A percentile compares a stretch with the other conserved stretches of the same genome.
phyloP scores from a whole-genome alignment of 768 basidiomycete genomes.

The Ramaria rubella region DNA sequence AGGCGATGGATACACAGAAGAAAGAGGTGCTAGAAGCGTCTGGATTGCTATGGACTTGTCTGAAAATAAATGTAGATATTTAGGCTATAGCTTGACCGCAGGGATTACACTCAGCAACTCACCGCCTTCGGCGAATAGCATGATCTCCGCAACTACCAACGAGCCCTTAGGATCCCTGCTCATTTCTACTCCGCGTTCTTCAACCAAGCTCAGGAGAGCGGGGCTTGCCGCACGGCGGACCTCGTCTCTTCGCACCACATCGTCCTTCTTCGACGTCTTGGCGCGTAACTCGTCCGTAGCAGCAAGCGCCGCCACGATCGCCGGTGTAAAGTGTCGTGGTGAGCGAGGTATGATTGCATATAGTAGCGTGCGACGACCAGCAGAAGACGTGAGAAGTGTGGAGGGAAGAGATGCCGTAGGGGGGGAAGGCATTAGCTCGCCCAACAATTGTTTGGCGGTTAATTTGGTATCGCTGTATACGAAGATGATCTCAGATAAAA shows the following conservation, averaged over 20 bases:
- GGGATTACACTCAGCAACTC: conserved; percentile 25
- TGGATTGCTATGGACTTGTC: conserved; percentile 64
- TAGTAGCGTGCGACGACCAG: conserved; percentile 71
- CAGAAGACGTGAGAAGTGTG: conserved; percentile 43
- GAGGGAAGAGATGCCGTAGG: conserved; percentile 39
- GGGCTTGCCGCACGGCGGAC: conserved; percentile 68
- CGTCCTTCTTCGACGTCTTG: conserved; percentile 81
- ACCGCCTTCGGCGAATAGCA: conserved; percentile 87
- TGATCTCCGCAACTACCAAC: conserved; percentile 69
- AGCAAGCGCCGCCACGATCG: conserved; percentile 61
- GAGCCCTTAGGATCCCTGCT: conserved; percentile 75
- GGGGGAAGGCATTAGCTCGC: conserved; percentile 40
- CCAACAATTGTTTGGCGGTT: conserved; percentile 68
- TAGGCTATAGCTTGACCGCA: not conserved
- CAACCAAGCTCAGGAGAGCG: conserved; percentile 64
- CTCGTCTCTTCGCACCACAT: conserved; percentile 56
- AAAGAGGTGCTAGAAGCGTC: conserved; percentile 53
- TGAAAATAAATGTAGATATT: conserved; percentile 23
- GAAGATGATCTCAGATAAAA: not conserved
- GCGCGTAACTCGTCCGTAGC: conserved; percentile 65
- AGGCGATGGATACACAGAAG: conserved; percentile 46
- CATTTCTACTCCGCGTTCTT: conserved; percentile 51
- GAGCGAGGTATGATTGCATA: conserved; percentile 80
- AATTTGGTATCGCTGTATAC: conserved; percentile 79
- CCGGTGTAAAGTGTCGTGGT: conserved; percentile 82